A percentile compares a stretch with the other conserved stretches of the same genome.
Evolutionary conservation across 2,329 filamentous ascomycete species (phyloP).

Genomic region (Exophiala viscosa): DNA sequence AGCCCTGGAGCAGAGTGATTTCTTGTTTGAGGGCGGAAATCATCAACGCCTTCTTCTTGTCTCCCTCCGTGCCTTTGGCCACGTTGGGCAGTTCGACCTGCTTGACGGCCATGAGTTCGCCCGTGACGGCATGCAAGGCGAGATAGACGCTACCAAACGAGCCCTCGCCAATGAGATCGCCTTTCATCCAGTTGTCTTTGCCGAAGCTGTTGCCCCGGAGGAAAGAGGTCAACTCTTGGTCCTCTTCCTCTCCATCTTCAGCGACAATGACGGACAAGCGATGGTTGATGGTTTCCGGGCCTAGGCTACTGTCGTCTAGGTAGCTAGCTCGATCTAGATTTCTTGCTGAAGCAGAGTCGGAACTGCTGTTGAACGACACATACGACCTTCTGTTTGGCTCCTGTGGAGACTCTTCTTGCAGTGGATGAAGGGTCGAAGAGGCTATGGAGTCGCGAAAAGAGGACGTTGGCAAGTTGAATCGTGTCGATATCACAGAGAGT

Average conservation of each 20-base stretch:
- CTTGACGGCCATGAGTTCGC: constrained; percentile 96
- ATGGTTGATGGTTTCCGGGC: constrained; percentile 54
- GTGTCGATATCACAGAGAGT: constrained; percentile 52
- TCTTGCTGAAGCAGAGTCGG: constrained; percentile 65
- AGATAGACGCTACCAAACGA: constrained; percentile 96
- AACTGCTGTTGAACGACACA: constrained; percentile 63
- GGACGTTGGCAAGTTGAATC: constrained; percentile 56
- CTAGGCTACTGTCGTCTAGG: constrained; percentile 71
- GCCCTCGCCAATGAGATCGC: constrained; percentile 91
- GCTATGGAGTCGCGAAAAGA: constrained; percentile 82
- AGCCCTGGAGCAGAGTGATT: constrained; percentile 86
- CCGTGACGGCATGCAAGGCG: constrained; percentile 90
- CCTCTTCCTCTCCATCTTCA: constrained; percentile 86
- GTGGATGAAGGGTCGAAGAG: constrained; percentile 80
- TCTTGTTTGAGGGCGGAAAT: constrained; percentile 95
- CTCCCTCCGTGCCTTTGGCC: constrained; percentile 70
- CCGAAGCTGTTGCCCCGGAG: constrained; percentile 91
- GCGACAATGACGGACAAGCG: constrained; percentile 78
- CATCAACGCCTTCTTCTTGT: constrained; percentile 95
- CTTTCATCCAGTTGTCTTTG: constrained; percentile 99
- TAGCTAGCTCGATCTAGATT: constrained; percentile 76
- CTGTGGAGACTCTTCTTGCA: constrained; percentile 83
- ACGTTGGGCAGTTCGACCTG: constrained; percentile 90
- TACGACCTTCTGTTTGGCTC: constrained; percentile 94
- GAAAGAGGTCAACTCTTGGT: constrained; percentile 86